A percentile compares a stretch with the other conserved stretches of the same genome.
phyloP scores from a whole-genome alignment of 2,329 filamentous ascomycete genomes.

The Penicillium sp. region DNA sequence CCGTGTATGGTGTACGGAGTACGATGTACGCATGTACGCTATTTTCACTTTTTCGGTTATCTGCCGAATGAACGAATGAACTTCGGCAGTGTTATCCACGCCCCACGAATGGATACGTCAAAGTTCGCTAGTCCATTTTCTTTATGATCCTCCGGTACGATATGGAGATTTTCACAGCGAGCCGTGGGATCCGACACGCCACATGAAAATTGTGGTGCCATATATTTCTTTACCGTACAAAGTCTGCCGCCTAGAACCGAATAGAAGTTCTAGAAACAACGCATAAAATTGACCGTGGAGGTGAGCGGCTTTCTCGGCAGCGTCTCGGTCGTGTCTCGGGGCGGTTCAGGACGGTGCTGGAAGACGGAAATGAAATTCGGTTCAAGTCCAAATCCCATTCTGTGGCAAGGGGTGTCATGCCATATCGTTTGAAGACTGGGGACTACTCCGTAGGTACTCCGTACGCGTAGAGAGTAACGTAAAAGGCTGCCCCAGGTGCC shows the following conservation, averaged over 20 bases:
- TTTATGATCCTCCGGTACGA: neutral
- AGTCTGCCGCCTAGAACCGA: neutral
- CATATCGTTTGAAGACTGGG: neutral
- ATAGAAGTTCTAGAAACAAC: neutral
- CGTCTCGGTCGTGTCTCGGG: neutral
- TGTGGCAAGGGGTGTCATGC: neutral
- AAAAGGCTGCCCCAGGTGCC: neutral
- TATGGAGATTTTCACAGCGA: neutral
- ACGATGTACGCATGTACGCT: neutral
- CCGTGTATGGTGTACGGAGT: neutral
- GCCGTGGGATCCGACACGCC: neutral
- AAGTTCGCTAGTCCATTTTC: neutral
- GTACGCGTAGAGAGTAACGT: neutral
- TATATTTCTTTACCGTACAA: neutral
- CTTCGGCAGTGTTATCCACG: neutral
- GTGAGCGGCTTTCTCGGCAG: neutral
- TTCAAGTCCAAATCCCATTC: neutral
- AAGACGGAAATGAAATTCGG: neutral
- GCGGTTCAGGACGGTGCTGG: neutral
- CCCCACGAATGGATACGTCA: neutral
- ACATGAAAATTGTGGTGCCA: neutral
- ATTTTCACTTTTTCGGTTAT: neutral
- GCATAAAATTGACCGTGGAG: neutral
- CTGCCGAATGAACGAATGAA: neutral
- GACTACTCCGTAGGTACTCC: too few relatives aligned